A percentile compares a stretch with the other conserved stretches of the same genome.
phyloP scores from a whole-genome alignment of 306 rosid species.

The Citrullus mucosospermus region DNA sequence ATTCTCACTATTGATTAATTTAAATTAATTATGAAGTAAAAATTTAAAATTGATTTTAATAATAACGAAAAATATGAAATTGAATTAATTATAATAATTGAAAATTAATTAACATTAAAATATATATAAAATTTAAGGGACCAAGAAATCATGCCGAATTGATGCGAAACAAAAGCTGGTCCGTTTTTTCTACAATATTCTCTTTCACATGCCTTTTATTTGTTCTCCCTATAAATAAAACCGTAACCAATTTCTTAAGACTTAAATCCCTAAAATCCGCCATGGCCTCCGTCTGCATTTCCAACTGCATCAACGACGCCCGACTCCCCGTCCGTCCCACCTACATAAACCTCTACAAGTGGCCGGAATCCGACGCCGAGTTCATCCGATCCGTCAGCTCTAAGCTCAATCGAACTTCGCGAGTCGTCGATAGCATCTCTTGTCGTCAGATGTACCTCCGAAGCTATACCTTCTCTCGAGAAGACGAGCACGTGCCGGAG shows the following conservation, averaged over 20 bases:
- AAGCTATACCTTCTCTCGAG: constrained; percentile 48
- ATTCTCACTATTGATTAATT: too few species aligned
- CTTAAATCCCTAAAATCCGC: neutral
- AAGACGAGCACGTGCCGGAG: constrained; percentile 12
- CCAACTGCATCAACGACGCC: constrained; percentile 12
- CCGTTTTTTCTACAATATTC: neutral
- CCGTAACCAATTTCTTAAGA: neutral
- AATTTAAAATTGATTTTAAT: too few species aligned
- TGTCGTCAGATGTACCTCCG: constrained; percentile 43
- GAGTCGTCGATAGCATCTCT: constrained; percentile 20
- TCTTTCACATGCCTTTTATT: neutral
- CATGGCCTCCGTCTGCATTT: constrained; percentile 24
- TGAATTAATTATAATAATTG: too few species aligned
- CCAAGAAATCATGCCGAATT: neutral
- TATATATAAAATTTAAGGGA: neutral
- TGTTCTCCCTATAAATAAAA: neutral
- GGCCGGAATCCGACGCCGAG: constrained; percentile 52
- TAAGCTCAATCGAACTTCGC: neutral
- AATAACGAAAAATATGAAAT: too few species aligned
- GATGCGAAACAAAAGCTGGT: neutral
- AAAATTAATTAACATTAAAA: too few species aligned
- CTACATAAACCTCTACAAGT: constrained; percentile 23
- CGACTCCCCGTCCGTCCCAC: constrained; percentile 20
- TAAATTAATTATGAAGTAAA: too few species aligned
- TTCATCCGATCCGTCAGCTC: constrained; percentile 27